phyloP scores from a whole-genome alignment of 1,284 basidiomycete genomes.

The Cutaneotrichosporon sp. region DNA sequence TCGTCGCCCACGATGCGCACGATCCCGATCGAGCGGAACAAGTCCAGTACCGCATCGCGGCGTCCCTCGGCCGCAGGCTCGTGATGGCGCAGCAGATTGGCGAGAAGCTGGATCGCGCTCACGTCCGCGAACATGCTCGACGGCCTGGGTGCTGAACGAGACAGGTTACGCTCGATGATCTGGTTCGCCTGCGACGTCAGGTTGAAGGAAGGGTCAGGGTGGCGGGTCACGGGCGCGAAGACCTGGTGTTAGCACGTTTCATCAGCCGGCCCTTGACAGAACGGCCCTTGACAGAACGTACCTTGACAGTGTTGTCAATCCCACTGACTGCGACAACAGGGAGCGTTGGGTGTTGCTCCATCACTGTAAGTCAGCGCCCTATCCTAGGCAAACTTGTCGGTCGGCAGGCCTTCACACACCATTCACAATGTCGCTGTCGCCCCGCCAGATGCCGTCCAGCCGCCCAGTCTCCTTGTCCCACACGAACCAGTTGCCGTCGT shows the following conservation, averaged over 20 bases:
- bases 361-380: constrained; percentile 44
- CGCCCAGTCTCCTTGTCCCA: constrained; percentile 71
- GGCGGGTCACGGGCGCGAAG: constrained; percentile 14
- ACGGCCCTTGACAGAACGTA: constrained; percentile 66
- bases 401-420: constrained; percentile 29
- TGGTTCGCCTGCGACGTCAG: constrained; percentile 10
- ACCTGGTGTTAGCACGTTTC: constrained; percentile 3
- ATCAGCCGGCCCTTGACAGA: neutral
- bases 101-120: constrained; percentile 17
- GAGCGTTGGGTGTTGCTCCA: constrained; percentile 75
- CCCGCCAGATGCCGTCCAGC: constrained; percentile 76
- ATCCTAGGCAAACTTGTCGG: neutral
- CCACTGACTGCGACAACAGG: constrained; percentile 83
- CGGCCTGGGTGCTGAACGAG: neutral
- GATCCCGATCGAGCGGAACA: constrained; percentile 12
- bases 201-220: constrained; percentile 9
- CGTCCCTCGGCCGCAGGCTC: neutral
- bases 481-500: constrained; percentile 73
- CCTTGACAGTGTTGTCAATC: constrained; percentile 85
- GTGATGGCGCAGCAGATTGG: constrained; percentile 11
- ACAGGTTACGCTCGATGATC: constrained; percentile 20
- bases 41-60: constrained; percentile 9
- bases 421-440: constrained; percentile 79
- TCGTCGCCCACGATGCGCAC: constrained; percentile 7
- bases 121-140: constrained; percentile 11